phyloP scores from a whole-genome alignment of 495 filamentous ascomycete species.

The Rostrohypoxylon terebratum region DNA sequence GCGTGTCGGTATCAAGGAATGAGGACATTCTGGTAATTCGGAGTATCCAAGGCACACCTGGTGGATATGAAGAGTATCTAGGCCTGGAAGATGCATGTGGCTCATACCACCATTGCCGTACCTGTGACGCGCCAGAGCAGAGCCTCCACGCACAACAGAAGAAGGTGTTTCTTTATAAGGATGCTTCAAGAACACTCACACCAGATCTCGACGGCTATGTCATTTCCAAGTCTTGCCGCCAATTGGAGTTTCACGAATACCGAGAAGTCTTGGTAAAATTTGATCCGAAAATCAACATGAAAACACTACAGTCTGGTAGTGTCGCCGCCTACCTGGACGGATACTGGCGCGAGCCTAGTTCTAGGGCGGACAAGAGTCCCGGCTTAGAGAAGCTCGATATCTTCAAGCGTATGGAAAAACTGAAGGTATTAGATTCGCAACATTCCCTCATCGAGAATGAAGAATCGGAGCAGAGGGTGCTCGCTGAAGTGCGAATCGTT shows the following conservation, averaged over 20 bases:
- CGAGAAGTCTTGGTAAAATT: constrained; percentile 61
- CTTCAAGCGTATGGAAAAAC: neutral
- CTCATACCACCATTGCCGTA: constrained; percentile 64
- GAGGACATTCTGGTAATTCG: neutral
- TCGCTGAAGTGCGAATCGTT: constrained; percentile 10
- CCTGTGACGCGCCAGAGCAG: constrained; percentile 75
- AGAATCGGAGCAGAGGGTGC: constrained; percentile 10
- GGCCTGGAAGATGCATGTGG: constrained; percentile 57
- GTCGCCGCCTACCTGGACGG: constrained; percentile 21
- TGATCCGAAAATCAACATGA: constrained; percentile 41
- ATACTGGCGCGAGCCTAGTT: constrained; percentile 16
- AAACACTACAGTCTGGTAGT: neutral
- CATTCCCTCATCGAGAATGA: neutral
- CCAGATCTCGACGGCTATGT: constrained; percentile 70
- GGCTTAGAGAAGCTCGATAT: neutral
- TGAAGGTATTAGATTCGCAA: constrained; percentile 4
- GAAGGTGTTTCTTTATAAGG: constrained; percentile 73
- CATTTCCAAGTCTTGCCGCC: constrained; percentile 66
- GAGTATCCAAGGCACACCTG: neutral
- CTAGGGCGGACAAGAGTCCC: neutral
- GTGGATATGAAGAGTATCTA: neutral
- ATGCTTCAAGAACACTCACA: constrained; percentile 63
- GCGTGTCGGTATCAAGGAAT: neutral
- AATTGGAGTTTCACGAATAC: constrained; percentile 65
- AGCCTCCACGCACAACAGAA: constrained; percentile 64